Evolutionary conservation across 23 red algal species (phyloP), one percentile per base, ranked within the genome.

Genomic region (Gracilaria domingensis): DNA sequence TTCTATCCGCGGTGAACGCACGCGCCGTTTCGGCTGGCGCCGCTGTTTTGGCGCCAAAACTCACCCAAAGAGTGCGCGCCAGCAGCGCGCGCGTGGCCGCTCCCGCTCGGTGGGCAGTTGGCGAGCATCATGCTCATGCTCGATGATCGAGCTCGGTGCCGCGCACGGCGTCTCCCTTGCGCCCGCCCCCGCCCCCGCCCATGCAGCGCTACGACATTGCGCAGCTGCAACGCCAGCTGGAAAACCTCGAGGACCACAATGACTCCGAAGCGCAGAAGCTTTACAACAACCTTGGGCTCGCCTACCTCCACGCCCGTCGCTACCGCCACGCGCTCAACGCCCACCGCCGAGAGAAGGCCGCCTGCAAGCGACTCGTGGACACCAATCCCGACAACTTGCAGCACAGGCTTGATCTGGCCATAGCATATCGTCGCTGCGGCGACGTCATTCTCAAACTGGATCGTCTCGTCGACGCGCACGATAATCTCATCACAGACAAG

Each of bases 161-260:
- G 7, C 20, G 20, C 55, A 16, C 55, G 11, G 42, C 42, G 42
- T 45, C 42, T 45, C 42, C 42, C 42, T n/a, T n/a, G n/a, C n/a
- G n/a, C 35, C 48, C 32, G 4, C 11, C 77, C 53, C 6, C 48
- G 28, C 16, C 50, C 36, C 26, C 77, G 45, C 20, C 45, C 12
- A 87, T 87, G 83, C 66, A 59, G 48, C 62, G 50, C 37, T 87
- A 87, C 83, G 83, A 87, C 42, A 87, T 87, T 64, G 62, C 83
- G 2, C 50, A 59, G 44, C 83, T 87, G 4, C 40, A 87, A 44
- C 83, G 83, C 34, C 48, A 55, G 48, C 60, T 87, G 17, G 83
- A 87, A 29, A 87, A 87, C 25, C 56, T 75, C 42, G 77, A 81
- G 34, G 80, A 83, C 24, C 51, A 87, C 49, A 87, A 73, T 60